These are phyloP conservation scores for Venturiaceae sp. DNA, from an alignment of 2,329 filamentous ascomycete species.

Conservation along the genomic window DNA sequence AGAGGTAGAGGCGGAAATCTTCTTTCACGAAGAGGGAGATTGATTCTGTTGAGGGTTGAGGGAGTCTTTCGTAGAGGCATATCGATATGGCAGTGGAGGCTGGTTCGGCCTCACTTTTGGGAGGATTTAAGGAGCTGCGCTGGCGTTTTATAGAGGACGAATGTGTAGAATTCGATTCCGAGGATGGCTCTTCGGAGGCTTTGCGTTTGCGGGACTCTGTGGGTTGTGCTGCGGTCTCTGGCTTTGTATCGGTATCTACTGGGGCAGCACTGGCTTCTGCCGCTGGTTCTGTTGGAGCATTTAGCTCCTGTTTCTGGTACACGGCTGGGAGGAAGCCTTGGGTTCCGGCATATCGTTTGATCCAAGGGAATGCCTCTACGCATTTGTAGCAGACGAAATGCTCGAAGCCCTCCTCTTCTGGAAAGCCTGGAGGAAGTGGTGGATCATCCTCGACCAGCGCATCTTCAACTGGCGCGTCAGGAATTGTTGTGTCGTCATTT, in stretches of 20 bases:
- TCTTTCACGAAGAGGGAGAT: conserved; percentile 79
- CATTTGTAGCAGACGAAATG: conserved; percentile 93
- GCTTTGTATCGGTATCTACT: conserved; percentile 13
- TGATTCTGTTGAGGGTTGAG: conserved; percentile 41
- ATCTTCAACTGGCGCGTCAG: conserved; percentile 39
- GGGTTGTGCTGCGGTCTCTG: conserved; percentile 18
- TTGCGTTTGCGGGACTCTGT: conserved; percentile 33
- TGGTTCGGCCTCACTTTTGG: conserved; percentile 26
- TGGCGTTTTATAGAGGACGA: conserved; percentile 6
- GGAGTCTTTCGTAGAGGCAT: conserved; percentile 55
- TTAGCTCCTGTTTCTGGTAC: not conserved
- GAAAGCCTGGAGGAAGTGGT: conserved; percentile 76
- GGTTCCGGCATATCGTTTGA: conserved; percentile 76
- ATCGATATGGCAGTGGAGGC: conserved; percentile 10
- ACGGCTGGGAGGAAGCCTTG: conserved; percentile 71
- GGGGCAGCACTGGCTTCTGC: not conserved
- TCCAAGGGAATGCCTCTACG: conserved; percentile 78
- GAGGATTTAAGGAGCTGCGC: conserved; percentile 8
- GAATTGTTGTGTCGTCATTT: conserved; percentile 14
- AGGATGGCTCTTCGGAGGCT: conserved; percentile 19
- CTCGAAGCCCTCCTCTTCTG: conserved; percentile 80
- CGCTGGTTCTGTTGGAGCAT: not conserved
- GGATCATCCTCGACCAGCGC: conserved; percentile 38
- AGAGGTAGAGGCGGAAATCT: conserved; percentile 72
- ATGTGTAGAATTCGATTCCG: conserved; percentile 7